phyloP scores from a whole-genome alignment of 2,329 filamentous ascomycete species.

The Sclerotinia minor region DNA sequence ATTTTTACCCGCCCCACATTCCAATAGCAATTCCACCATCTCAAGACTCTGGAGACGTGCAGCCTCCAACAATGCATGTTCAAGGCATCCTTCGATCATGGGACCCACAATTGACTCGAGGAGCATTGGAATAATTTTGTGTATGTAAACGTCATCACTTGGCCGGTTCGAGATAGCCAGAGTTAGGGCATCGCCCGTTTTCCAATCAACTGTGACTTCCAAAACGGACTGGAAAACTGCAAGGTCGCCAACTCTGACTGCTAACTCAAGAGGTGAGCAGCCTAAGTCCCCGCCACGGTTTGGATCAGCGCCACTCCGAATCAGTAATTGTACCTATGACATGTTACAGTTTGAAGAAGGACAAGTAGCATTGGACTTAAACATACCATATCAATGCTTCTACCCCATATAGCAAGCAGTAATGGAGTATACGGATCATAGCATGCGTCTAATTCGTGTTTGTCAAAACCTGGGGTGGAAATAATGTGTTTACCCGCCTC shows the following conservation, averaged over 20 bases:
- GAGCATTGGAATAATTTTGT: background rate
- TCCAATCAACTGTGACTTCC: background rate
- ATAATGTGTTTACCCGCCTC: background rate
- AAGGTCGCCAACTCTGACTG: background rate
- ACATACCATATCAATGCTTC: background rate
- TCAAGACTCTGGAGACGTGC: rapidly evolving
- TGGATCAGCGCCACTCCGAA: background rate
- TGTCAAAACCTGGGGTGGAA: background rate
- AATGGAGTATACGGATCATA: background rate
- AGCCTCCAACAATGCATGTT: background rate
- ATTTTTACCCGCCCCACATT: background rate
- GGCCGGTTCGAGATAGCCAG: too few relatives aligned
- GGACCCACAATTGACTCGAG: background rate
- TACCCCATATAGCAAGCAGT: background rate
- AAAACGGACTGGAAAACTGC: background rate
- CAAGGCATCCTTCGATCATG: background rate
- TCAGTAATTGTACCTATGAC: background rate
- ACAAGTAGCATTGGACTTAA: background rate
- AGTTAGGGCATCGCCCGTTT: background rate
- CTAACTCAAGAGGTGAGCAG: background rate
- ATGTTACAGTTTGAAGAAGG: background rate
- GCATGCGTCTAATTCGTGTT: background rate
- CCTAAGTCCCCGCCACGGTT: rapidly evolving
- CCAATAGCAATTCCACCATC: background rate
- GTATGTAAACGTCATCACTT: too few relatives aligned